Conservation (phyloP, 768 basidiomycete genomes). For the Lentinula sp. region DNA sequence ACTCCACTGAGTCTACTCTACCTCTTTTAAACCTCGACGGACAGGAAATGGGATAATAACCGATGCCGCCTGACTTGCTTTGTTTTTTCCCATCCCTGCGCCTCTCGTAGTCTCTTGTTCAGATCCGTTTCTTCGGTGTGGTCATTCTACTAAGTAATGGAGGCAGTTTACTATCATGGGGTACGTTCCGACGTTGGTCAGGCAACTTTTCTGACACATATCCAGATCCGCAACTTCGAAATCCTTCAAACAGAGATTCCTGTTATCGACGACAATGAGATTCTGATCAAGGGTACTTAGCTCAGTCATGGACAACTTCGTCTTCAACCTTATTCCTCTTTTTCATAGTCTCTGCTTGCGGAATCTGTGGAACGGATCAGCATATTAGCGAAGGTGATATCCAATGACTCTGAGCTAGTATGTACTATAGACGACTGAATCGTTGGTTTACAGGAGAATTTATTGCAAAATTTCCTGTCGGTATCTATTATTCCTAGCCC, state of each 20-base stretch:
- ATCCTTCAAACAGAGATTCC: slow-evolving; percentile 52
- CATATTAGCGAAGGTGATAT: slow-evolving; percentile 41
- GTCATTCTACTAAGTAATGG: slow-evolving; percentile 1
- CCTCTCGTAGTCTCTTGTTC: not conserved
- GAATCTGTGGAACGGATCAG: slow-evolving; percentile 5
- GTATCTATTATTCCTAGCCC: not conserved
- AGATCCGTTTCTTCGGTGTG: too few species aligned
- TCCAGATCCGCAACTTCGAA: slow-evolving; percentile 33
- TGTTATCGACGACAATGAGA: slow-evolving; percentile 45
- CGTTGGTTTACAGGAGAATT: slow-evolving; percentile 27
- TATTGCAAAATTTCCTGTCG: slow-evolving; percentile 41
- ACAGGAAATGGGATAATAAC: not conserved
- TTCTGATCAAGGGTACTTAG: slow-evolving; percentile 51
- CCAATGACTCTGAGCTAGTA: not conserved
- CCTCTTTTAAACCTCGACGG: not conserved
- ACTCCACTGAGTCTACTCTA: not conserved
- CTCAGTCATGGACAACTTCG: not conserved
- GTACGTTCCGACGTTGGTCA: not conserved
- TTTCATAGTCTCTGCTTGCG: slow-evolving; percentile 35
- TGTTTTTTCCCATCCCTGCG: not conserved
- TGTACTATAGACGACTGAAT: not conserved
- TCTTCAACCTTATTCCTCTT: slow-evolving; percentile 18
- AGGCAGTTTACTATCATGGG: slow-evolving; percentile 12
- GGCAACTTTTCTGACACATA: not conserved
- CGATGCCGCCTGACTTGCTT: not conserved